Evolutionary conservation across 441 rosid genomes (phyloP).

Genomic region (Daphne laureola): DNA sequence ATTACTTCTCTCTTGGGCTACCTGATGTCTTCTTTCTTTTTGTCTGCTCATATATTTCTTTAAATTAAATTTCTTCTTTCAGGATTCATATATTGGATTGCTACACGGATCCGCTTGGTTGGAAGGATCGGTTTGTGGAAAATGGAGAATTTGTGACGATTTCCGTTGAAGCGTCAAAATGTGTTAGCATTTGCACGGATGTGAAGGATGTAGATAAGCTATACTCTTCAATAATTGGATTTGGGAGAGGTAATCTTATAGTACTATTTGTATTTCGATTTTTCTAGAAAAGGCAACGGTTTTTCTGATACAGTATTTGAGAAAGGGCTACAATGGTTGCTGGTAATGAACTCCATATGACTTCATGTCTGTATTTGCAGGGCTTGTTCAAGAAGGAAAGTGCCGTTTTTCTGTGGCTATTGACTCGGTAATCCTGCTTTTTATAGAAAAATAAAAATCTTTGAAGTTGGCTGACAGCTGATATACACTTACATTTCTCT

Average conservation of each 20-base stretch:
- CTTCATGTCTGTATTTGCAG: constrained; percentile 27
- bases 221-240: constrained; percentile 45
- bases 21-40: not conserved
- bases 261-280: not conserved
- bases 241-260: constrained; percentile 51
- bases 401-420: constrained; percentile 57
- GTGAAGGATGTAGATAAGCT: constrained; percentile 56
- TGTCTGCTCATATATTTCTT: not conserved
- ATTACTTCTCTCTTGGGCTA: constrained; percentile 5
- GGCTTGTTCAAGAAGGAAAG: constrained; percentile 47
- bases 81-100: constrained; percentile 89
- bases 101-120: constrained; percentile 83
- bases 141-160: constrained; percentile 15
- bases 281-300: no score
- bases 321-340: not conserved
- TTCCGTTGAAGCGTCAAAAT: constrained; percentile 25
- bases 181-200: constrained; percentile 29
- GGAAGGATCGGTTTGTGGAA: constrained; percentile 41
- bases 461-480: no score
- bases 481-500: no score
- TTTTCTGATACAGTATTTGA: no score
- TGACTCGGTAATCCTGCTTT: constrained; percentile 49
- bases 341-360: not conserved
- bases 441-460: no score
- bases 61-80: not conserved